Conservation (phyloP, 1,139 yeast genomes). For the Kazachstania sp. region DNA sequence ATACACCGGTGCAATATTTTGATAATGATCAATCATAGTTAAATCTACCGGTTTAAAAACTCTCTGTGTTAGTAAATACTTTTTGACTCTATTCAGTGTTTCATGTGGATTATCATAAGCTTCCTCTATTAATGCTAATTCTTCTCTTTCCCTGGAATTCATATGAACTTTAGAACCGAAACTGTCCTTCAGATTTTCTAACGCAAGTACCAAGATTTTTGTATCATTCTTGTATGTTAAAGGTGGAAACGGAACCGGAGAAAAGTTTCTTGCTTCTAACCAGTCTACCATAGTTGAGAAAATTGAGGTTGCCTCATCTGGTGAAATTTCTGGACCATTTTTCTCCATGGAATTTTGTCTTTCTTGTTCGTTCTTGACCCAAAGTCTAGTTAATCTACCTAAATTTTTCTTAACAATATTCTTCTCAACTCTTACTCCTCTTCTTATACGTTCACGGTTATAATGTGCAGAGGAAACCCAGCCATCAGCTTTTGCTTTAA, state of each 20-base stretch:
- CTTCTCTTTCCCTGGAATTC: constrained; percentile 85
- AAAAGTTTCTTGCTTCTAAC: constrained; percentile 79
- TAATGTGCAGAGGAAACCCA: constrained; percentile 93
- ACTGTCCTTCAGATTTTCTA: constrained; percentile 79
- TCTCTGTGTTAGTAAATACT: constrained; percentile 75
- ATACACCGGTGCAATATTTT: constrained; percentile 77
- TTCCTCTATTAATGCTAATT: constrained; percentile 84
- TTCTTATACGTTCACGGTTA: constrained; percentile 77
- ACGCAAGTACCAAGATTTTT: constrained; percentile 75
- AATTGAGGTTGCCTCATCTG: constrained; percentile 81
- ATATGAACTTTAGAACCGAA: constrained; percentile 77
- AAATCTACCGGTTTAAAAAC: constrained; percentile 84
- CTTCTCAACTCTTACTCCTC: constrained; percentile 88
- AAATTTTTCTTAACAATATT: constrained; percentile 88
- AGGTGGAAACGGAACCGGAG: constrained; percentile 93
- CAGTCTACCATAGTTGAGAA: constrained; percentile 86
- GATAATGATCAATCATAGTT: constrained; percentile 89
- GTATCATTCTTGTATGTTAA: constrained; percentile 88
- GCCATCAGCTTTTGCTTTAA: constrained; percentile 93
- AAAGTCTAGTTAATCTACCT: constrained; percentile 82
- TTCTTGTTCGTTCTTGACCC: constrained; percentile 90
- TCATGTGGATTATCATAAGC: constrained; percentile 97
- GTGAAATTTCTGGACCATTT: constrained; percentile 80
- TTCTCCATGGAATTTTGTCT: constrained; percentile 72
- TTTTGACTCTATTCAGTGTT: constrained; percentile 74